phyloP scores from a whole-genome alignment of 805 yeast species.

The Saturnispora silvae region DNA sequence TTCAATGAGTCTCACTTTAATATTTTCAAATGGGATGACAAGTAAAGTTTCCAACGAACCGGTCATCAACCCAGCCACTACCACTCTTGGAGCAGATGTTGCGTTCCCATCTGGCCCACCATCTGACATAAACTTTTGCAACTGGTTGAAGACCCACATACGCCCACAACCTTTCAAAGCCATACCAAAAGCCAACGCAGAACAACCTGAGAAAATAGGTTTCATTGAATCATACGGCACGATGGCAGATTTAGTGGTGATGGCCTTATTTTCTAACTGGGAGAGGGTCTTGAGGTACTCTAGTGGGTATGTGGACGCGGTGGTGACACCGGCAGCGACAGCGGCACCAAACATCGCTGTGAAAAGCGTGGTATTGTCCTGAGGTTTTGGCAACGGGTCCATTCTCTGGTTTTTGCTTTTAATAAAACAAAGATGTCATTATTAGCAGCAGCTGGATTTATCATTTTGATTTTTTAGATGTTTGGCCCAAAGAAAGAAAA shows the following conservation, averaged over 20 bases:
- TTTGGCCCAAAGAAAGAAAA: too few relatives aligned
- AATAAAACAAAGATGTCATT: too few relatives aligned
- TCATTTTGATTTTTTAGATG: too few relatives aligned
- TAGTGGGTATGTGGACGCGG: conserved; percentile 59
- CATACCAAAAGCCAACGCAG: conserved; percentile 67
- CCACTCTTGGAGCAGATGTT: conserved; percentile 68
- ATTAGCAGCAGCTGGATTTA: too few relatives aligned
- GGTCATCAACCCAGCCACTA: conserved; percentile 75
- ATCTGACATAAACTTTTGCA: conserved; percentile 56
- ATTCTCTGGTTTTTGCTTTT: too few relatives aligned
- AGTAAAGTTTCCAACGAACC: conserved; percentile 74
- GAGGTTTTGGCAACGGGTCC: conserved; percentile 19
- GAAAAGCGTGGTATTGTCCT: conserved; percentile 32
- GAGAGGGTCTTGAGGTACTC: conserved; percentile 58
- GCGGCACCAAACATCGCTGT: conserved; percentile 53
- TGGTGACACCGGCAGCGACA: conserved; percentile 52
- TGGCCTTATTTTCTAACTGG: conserved; percentile 41
- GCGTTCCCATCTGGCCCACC: conserved; percentile 51
- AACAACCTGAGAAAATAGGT: conserved; percentile 47
- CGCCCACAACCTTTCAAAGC: conserved; percentile 65
- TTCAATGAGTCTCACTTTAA: conserved; percentile 74
- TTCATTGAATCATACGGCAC: conserved; percentile 25
- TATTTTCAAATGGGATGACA: conserved; percentile 85
- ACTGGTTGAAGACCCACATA: conserved; percentile 63
- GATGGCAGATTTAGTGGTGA: conserved; percentile 22